Evolutionary conservation across 225 moss, liverwort and hornwort species (phyloP).

Genomic region (Marchantia polymorpha): DNA sequence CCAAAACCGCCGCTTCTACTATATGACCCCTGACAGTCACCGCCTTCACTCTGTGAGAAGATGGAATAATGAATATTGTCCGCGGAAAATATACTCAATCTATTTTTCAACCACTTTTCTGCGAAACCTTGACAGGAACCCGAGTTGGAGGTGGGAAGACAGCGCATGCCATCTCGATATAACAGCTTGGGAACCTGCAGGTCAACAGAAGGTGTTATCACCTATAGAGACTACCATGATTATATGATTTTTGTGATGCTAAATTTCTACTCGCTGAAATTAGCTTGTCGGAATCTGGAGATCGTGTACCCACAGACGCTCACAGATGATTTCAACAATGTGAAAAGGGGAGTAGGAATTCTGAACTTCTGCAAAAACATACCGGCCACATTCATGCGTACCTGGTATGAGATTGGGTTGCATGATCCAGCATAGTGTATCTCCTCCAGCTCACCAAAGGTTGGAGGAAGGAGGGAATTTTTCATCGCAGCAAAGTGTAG

Average conservation of each 20-base stretch:
- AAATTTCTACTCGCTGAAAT: too few relatives aligned
- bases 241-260: too few relatives aligned
- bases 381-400: conserved; percentile 12
- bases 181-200: conserved; percentile 77
- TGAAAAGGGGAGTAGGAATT: not conserved
- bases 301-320: not conserved
- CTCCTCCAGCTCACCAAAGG: conserved; percentile 74
- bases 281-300: too few relatives aligned
- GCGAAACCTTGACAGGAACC: conserved; percentile 72
- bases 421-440: conserved; percentile 76
- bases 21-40: conserved; percentile 11
- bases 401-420: conserved; percentile 75
- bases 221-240: not conserved
- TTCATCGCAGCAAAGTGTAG: conserved; percentile 64
- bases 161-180: conserved; percentile 78
- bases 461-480: conserved; percentile 64
- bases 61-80: conserved; percentile 67
- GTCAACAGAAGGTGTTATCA: not conserved
- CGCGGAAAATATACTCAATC: conserved; percentile 64
- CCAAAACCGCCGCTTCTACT: conserved; percentile 61
- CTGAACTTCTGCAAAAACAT: not conserved
- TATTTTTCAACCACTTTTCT: conserved; percentile 68
- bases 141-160: conserved; percentile 66
- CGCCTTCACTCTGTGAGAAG: conserved; percentile 28
- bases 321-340: not conserved